These are phyloP conservation scores for Metschnikowia chrysomelidarum DNA, from an alignment of 805 yeast genomes.

Conservation along the genomic window DNA sequence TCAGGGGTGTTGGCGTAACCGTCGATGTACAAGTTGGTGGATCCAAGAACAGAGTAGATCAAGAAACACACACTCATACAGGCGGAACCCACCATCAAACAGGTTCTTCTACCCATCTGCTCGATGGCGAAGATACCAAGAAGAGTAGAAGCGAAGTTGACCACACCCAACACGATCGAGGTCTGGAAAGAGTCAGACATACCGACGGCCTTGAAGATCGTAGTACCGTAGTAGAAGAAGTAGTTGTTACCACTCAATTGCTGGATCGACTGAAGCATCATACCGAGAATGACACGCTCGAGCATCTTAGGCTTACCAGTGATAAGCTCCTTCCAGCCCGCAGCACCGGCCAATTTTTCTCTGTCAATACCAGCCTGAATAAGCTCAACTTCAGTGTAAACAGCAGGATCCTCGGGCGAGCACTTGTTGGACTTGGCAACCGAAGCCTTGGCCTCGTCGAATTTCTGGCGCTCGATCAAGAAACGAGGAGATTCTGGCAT, in stretches of 20 bases:
- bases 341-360: constrained; percentile 61
- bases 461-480: constrained; percentile 48
- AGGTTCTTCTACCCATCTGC: constrained; percentile 50
- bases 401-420: constrained; percentile 50
- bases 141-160: constrained; percentile 55
- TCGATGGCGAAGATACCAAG: constrained; percentile 52
- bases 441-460: constrained; percentile 54
- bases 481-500: constrained; percentile 74
- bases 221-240: constrained; percentile 60
- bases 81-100: constrained; percentile 49
- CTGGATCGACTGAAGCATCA: constrained; percentile 57
- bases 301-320: constrained; percentile 63
- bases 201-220: constrained; percentile 52
- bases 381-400: constrained; percentile 50
- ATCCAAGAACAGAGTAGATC: constrained; percentile 61
- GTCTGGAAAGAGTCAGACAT: constrained; percentile 53
- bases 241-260: constrained; percentile 64
- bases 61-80: constrained; percentile 57
- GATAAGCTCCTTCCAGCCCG: constrained; percentile 62
- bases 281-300: constrained; percentile 55
- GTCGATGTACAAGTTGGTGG: constrained; percentile 42
- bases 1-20: constrained; percentile 26
- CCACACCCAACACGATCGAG: constrained; percentile 52
- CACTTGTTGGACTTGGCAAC: constrained; percentile 60
- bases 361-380: constrained; percentile 61